Base-by-base conservation (phyloP, 1,284 basidiomycete species). In the Ceratobasidium sp. region DNA sequence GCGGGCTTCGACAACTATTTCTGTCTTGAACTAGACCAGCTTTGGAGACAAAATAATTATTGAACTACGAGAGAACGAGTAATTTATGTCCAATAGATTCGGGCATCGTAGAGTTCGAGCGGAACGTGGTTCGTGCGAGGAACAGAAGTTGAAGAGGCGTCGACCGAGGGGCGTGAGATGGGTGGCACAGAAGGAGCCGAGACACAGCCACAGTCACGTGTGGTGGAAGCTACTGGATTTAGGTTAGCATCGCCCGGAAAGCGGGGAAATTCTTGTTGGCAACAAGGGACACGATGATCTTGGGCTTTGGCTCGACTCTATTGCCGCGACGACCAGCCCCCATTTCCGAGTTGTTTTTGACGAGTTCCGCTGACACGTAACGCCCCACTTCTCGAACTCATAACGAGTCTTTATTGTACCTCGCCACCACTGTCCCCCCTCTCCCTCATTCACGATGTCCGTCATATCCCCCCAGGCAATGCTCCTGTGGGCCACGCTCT, bases 401-500 rank as follows among this genome's bases (percentile, higher is more conserved):
- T 55, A 55, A 40, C 60, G 6, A 13, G 28, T 33, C 60, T 39
- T 55, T n/a, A 18, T 28, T 63, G n/a, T 33, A 5, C 28, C 39
- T 40, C 68, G 51, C 68, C 51, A 70, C 53, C 68, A 51, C 44
- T 46, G 6, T 53, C 46, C 3, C 13, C 58, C 46, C 26, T 26
- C 39, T 49, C 44, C 64, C n/a, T 49, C 56, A 20, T 28, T 60
- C 70, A 58, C 76, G 23, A 80, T 80, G 79, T 80, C 79, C 55
- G 61, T 73, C 5, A 69, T 80, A 15, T 79, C 77, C 6, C 79
- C 77, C 49, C 70, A 70, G 55, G 70, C 77, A 5, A 72, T 77
- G 63, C 70, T 80, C 7, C 51, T 80, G 56, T 80, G 79, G 79
- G 68, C 79, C n/a, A 80, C 78, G 28, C 70, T 80, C 42, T 78